A percentile compares a stretch with the other conserved stretches of the same genome.
Conservation (phyloP, 1,284 basidiomycete species). For the Cryptococcus neoformans region DNA sequence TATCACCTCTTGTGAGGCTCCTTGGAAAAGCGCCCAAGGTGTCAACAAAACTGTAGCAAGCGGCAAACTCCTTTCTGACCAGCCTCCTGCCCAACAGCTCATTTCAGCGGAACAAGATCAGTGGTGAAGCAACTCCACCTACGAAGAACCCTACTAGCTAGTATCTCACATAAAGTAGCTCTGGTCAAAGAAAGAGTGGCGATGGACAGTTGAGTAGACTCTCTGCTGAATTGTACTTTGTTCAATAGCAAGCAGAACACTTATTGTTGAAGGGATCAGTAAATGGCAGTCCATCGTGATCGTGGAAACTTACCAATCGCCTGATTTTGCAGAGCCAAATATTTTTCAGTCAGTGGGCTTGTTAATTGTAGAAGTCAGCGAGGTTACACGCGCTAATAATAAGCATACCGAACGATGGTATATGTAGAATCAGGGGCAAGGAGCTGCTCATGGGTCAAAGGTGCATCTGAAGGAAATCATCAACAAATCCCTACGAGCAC, state of each 20-base stretch:
- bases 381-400: not conserved
- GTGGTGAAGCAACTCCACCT: constrained; percentile 17
- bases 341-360: constrained; percentile 49
- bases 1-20: constrained; percentile 66
- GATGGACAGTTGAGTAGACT: constrained; percentile 57
- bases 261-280: constrained; percentile 9
- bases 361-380: not conserved
- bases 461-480: constrained; percentile 58
- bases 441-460: constrained; percentile 71
- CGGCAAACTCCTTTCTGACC: constrained; percentile 69
- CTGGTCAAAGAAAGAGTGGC: constrained; percentile 67
- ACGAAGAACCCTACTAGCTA: constrained; percentile 77
- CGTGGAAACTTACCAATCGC: constrained; percentile 33
- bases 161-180: constrained; percentile 79
- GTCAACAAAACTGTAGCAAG: constrained; percentile 78
- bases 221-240: constrained; percentile 76
- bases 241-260: constrained; percentile 89
- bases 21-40: constrained; percentile 80
- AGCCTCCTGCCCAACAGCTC: constrained; percentile 50
- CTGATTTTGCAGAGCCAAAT: constrained; percentile 43
- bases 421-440: constrained; percentile 80
- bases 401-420: constrained; percentile 60
- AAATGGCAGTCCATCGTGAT: not conserved
- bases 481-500: not conserved
- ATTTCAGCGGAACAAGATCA: not conserved